phyloP scores from a whole-genome alignment of 257 asterid species.

The Solanum acaule region DNA sequence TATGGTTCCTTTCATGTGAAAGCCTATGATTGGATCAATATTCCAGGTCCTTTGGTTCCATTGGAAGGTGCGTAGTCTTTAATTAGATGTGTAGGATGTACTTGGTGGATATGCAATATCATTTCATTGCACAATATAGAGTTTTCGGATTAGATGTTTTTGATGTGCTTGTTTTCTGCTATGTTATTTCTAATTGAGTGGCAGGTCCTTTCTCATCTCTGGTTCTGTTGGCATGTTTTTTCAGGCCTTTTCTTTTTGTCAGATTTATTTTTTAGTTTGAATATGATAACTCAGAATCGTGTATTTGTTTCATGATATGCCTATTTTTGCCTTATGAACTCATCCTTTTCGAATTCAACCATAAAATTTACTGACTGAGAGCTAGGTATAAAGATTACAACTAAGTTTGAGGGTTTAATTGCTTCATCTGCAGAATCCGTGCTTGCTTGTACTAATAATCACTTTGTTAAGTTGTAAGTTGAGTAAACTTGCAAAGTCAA shows the following conservation, averaged over 20 bases:
- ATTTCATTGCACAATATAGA: not conserved
- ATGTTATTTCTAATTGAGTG: not conserved
- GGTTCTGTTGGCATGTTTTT: not conserved
- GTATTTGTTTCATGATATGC: not conserved
- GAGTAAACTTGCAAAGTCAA: not conserved
- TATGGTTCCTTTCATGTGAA: constrained; percentile 81
- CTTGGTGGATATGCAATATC: not conserved
- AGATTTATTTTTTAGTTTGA: not conserved
- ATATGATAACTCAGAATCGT: not conserved
- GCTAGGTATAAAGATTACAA: not conserved
- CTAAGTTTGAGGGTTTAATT: not conserved
- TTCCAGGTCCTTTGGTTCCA: constrained; percentile 64
- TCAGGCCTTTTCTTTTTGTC: not conserved
- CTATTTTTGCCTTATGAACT: not conserved
- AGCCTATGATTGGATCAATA: constrained; percentile 83
- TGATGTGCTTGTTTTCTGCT: not conserved
- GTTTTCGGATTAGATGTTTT: not conserved
- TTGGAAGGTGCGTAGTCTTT: constrained; percentile 48
- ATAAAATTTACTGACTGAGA: not conserved
- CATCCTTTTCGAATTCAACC: not conserved
- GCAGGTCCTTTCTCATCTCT: not conserved
- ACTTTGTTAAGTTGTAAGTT: not conserved
- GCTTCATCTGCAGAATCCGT: not conserved
- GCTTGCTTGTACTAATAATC: not conserved
- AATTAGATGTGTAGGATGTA: not conserved